Evolutionary conservation across 192 early-diverging fungal species (phyloP).

Genomic region (Coemansia sp.): DNA sequence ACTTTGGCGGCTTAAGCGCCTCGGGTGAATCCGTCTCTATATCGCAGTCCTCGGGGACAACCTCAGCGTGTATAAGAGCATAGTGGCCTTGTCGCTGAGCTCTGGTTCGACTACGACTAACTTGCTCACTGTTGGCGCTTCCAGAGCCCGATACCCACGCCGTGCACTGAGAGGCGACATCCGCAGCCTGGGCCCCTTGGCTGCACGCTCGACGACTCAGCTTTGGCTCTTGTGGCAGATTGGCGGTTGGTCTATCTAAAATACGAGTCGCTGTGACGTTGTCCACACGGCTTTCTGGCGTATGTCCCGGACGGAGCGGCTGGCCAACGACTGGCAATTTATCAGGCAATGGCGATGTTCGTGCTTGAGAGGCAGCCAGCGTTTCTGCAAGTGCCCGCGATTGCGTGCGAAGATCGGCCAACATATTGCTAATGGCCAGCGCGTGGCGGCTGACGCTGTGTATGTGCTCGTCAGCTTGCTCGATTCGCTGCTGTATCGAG

Average conservation of each 20-base stretch:
- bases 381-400: constrained; percentile 22
- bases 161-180: not conserved
- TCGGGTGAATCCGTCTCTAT: not conserved
- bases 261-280: not conserved
- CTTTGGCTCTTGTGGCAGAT: not conserved
- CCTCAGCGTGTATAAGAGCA: not conserved
- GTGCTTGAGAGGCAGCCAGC: constrained; percentile 27
- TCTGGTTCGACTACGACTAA: not conserved
- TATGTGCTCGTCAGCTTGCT: constrained; percentile 28
- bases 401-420: constrained; percentile 33
- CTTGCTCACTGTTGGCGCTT: not conserved
- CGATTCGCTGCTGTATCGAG: constrained; percentile 30
- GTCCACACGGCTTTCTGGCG: not conserved
- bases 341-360: constrained; percentile 3
- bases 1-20: not conserved
- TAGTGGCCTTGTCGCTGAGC: not conserved
- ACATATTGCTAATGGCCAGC: constrained; percentile 13
- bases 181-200: not conserved
- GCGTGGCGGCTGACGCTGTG: constrained; percentile 24
- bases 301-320: not conserved
- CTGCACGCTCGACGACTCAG: not conserved
- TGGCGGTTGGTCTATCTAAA: not conserved
- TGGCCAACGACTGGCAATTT: too few species aligned
- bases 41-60: not conserved
- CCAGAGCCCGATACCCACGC: not conserved